Evolutionary conservation across 1,284 basidiomycete species (phyloP), one percentile per base, ranked within the genome.

Genomic region (Rhodotorula sp.): DNA sequence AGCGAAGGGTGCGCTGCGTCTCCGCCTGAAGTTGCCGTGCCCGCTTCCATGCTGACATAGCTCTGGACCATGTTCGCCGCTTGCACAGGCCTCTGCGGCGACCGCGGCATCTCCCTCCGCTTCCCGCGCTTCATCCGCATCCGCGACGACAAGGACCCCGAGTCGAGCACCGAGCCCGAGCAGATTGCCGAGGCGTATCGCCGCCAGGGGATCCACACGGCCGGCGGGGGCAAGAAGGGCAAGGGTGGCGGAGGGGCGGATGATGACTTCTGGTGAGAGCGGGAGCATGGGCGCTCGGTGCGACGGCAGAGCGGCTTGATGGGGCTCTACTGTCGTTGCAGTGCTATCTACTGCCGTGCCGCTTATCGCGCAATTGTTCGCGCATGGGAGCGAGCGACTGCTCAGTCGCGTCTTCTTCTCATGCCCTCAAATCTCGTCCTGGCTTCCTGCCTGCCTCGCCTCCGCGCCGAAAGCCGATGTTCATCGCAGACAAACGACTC

Each of bases 121-220:
- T 99, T 99, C 83, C 96, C 97, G 49, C 88, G 96, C 44, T 99
- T 98, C 82, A 87, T 98, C 75, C 87, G 89, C 17, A 85, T 96
- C 55, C 87, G 97, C 72, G 96, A 98, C 75, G 97, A 99, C 83
- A 99, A 99, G 83, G 84, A 84, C 25, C 88, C 89, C 14, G 93
- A 97, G 71, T 91, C 97, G 81, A 92, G 93, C 34, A 99, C 97
- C 21, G 88, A 89, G 9, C 89, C 93, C 7, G 94, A 97, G 79
- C 93, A 96, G 91, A 90, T 99, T 76, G 91, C 93, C 64, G 93
- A 96, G 77, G 97, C 98, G 89, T 99, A 98, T 82, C 88, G 91
- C 80, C 85, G 88, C 55, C 96, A 99, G 81, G 90, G 88, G 21
- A 87, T 93, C 49, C 89, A 92, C 86, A 84, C 68, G 85, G 84